These are phyloP conservation scores for Nannochloris sp. DNA, from an alignment of 139 green algal genomes.

Conservation along the genomic window DNA sequence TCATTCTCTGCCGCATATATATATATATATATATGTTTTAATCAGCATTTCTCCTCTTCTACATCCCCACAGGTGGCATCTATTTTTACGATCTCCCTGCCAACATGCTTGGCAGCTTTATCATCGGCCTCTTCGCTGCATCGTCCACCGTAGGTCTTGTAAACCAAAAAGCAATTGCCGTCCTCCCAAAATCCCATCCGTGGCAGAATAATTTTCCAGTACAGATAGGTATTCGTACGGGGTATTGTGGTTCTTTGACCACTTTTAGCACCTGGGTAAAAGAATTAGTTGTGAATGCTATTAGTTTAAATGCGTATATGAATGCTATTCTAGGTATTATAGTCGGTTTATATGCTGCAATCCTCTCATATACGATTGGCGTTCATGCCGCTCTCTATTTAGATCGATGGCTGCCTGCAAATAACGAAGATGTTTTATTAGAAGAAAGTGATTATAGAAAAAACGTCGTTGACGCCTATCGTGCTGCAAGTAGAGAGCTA, in stretches of 20 bases:
- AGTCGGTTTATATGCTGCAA: slow-evolving; percentile 35
- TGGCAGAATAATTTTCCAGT: slow-evolving; percentile 48
- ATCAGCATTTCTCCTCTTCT: neutral
- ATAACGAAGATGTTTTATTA: slow-evolving; percentile 3
- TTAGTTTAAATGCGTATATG: slow-evolving; percentile 40
- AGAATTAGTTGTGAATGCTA: slow-evolving; percentile 41
- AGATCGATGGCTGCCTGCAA: slow-evolving; percentile 11
- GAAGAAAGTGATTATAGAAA: slow-evolving; percentile 8
- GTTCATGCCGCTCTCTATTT: slow-evolving; percentile 44
- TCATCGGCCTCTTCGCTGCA: slow-evolving; percentile 60
- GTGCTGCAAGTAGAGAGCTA: too few species aligned
- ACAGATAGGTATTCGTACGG: slow-evolving; percentile 68
- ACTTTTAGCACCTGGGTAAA: slow-evolving; percentile 76
- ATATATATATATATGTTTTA: too few species aligned
- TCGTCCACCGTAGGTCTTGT: slow-evolving; percentile 20
- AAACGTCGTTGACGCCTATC: neutral
- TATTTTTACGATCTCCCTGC: slow-evolving; percentile 67
- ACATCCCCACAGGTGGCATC: slow-evolving; percentile 15
- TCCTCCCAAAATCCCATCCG: slow-evolving; percentile 34
- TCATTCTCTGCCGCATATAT: neutral
- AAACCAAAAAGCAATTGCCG: slow-evolving; percentile 29
- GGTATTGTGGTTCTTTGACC: slow-evolving; percentile 77
- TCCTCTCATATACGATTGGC: slow-evolving; percentile 42
- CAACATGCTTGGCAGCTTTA: slow-evolving; percentile 65
- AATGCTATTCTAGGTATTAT: slow-evolving; percentile 21